phyloP scores from a whole-genome alignment of 805 yeast genomes.

The Candida endomychidarum region DNA sequence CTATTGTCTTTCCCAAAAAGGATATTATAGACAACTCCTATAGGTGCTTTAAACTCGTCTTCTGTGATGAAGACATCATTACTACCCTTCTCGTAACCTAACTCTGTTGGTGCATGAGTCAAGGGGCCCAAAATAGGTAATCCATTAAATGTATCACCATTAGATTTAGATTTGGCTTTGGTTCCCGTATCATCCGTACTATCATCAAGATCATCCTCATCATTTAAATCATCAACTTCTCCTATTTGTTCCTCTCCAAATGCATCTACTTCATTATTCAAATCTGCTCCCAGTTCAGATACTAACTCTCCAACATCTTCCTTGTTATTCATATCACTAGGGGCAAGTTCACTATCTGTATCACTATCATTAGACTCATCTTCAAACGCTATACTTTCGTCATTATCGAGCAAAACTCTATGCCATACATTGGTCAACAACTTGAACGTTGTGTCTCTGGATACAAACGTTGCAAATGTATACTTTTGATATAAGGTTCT shows the following conservation, averaged over 20 bases:
- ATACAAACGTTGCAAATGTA: conserved; percentile 62
- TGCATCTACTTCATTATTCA: conserved; percentile 8
- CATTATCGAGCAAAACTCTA: conserved; percentile 26
- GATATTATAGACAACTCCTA: conserved; percentile 59
- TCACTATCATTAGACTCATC: conserved; percentile 21
- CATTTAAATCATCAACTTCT: conserved; percentile 6
- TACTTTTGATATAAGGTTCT: conserved; percentile 62
- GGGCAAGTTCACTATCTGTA: conserved; percentile 13
- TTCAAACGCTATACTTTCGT: conserved; percentile 18
- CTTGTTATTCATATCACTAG: conserved; percentile 22
- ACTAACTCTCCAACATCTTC: conserved; percentile 9
- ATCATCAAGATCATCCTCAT: too few relatives aligned
- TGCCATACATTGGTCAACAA: conserved; percentile 65
- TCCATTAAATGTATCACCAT: conserved; percentile 30
- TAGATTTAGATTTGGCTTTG: background rate
- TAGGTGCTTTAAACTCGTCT: conserved; percentile 56
- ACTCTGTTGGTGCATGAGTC: conserved; percentile 51
- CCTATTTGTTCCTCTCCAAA: conserved; percentile 6
- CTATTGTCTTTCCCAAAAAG: conserved; percentile 61
- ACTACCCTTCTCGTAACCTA: conserved; percentile 41
- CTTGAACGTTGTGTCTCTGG: conserved; percentile 55
- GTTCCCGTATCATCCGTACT: conserved; percentile 1
- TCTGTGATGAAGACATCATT: conserved; percentile 59
- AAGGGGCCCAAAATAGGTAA: conserved; percentile 44
- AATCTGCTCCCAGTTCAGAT: conserved; percentile 8